Evolutionary conservation across 2,329 filamentous ascomycete species (phyloP).

Genomic region (Trichoderma aggressivum): DNA sequence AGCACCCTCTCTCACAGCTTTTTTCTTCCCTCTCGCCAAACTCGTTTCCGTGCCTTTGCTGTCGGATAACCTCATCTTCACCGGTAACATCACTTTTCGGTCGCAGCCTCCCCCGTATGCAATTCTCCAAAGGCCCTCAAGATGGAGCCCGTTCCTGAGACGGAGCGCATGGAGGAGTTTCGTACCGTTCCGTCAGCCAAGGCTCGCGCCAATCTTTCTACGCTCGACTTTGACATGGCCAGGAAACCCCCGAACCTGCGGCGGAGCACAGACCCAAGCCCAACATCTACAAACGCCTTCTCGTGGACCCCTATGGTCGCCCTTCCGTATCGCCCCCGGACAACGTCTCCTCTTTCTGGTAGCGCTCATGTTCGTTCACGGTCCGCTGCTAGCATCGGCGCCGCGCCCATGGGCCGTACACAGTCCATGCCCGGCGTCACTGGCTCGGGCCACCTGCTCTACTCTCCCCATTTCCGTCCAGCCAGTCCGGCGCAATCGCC

Average conservation of each 20-base stretch:
- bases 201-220: conserved; percentile 45
- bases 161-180: conserved; percentile 66
- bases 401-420: conserved; percentile 56
- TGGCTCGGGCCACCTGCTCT: conserved; percentile 56
- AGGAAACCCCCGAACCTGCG: conserved; percentile 53
- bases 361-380: conserved; percentile 53
- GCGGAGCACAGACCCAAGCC: conserved; percentile 56
- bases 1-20: background rate
- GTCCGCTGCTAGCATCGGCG: conserved; percentile 53
- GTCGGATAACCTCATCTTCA: background rate
- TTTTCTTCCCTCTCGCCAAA: background rate
- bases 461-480: conserved; percentile 51
- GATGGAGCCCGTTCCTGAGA: conserved; percentile 68
- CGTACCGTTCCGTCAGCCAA: conserved; percentile 54
- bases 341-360: conserved; percentile 58
- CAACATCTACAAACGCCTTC: conserved; percentile 46
- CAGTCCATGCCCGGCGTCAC: conserved; percentile 63
- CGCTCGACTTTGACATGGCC: conserved; percentile 42
- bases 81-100: background rate
- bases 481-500: conserved; percentile 55
- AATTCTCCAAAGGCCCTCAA: conserved; percentile 21
- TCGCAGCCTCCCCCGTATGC: conserved; percentile 7
- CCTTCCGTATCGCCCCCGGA: conserved; percentile 57
- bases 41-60: background rate
- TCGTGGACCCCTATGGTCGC: conserved; percentile 45